Conservation (phyloP, 202 grass and related monocot genomes). For the Zoysia matrella region DNA sequence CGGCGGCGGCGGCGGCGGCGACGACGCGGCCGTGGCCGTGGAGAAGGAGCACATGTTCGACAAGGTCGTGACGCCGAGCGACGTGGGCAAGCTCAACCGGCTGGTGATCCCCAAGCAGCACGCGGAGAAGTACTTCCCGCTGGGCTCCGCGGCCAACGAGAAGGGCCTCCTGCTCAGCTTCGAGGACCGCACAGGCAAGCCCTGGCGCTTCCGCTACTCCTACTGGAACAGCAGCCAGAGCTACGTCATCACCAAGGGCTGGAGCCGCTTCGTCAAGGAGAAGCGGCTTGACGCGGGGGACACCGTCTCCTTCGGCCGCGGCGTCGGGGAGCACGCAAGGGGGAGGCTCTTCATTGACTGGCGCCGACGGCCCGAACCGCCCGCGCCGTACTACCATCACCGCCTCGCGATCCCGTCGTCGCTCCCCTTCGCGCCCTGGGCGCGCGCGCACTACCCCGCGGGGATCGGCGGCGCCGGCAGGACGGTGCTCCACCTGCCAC, state of each 20-base stretch:
- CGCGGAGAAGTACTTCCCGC: no score
- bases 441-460: neutral
- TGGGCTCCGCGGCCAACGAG: no score
- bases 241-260: slow-evolving; percentile 99
- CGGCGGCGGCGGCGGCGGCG: neutral
- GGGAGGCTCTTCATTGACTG: slow-evolving; percentile 95
- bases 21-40: slow-evolving; percentile 21
- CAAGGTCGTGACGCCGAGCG: slow-evolving; percentile 97
- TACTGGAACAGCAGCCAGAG: slow-evolving; percentile 99
- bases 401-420: slow-evolving; percentile 46
- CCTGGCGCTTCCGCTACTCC: slow-evolving; percentile 96
- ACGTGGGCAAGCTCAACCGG: slow-evolving; percentile 99
- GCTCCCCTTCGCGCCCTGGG: slow-evolving; percentile 51
- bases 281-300: slow-evolving; percentile 97
- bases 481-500: slow-evolving; percentile 45
- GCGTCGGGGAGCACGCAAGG: slow-evolving; percentile 64
- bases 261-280: slow-evolving; percentile 99
- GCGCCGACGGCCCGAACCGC: slow-evolving; percentile 59
- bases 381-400: slow-evolving; percentile 24
- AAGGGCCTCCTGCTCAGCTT: no score
- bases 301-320: slow-evolving; percentile 91
- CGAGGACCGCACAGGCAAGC: slow-evolving; percentile 70
- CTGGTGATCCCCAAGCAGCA: slow-evolving; percentile 24
- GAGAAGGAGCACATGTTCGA: slow-evolving; percentile 99
- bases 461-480: neutral